Conservation (phyloP, 2,329 filamentous ascomycete genomes). For the Alternaria sp. region DNA sequence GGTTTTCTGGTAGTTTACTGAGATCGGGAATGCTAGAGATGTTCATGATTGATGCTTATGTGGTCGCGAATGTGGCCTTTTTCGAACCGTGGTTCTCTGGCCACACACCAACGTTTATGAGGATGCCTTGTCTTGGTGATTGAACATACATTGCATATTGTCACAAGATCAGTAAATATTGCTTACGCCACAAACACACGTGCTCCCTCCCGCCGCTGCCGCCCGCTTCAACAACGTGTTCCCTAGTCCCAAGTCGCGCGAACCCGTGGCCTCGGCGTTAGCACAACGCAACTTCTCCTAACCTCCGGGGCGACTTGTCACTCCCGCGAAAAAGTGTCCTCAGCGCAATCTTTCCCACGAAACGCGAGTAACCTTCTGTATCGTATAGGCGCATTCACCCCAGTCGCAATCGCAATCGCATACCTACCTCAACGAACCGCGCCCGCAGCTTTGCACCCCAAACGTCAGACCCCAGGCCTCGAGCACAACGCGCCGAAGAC, state of each 20-base stretch:
- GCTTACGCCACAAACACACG: neutral
- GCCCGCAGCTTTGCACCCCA: neutral
- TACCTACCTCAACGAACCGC: neutral
- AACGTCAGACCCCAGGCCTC: neutral
- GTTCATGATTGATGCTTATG: conserved; percentile 1
- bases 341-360: neutral
- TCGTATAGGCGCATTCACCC: neutral
- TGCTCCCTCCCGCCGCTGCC: neutral
- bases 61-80: neutral
- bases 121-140: neutral
- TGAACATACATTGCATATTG: too few species aligned
- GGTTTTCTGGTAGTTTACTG: neutral
- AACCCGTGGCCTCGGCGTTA: conserved; percentile 9
- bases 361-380: neutral
- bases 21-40: conserved; percentile 5
- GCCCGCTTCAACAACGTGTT: conserved; percentile 6
- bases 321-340: neutral
- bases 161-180: too few species aligned
- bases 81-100: neutral
- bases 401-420: neutral
- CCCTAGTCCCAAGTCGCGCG: neutral
- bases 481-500: neutral
- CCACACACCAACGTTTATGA: neutral
- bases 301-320: conserved; percentile 5
- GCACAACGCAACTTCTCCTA: conserved; percentile 4